Evolutionary conservation across 441 rosid species (phyloP), one percentile per base, ranked within the genome.

Genomic region (Bruguiera hainesii): DNA sequence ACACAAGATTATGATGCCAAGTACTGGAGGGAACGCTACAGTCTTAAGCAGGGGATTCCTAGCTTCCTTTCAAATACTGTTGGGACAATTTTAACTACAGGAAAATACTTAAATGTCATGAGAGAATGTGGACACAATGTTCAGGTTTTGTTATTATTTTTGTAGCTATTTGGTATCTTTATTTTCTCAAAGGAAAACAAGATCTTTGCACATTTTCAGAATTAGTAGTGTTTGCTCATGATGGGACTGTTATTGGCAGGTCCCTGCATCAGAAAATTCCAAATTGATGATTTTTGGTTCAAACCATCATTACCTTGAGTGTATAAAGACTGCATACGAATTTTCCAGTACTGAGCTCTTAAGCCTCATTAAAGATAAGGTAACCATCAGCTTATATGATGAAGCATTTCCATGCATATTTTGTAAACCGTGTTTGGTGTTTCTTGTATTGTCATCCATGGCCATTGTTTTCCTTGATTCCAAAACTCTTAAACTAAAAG

Each of bases 61-160:
- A 85, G 95, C 84, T 95, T 92, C 87, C 96, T 92, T 79, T 87
- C 93, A 74, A 95, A 90, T 75, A 87, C 86, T 77, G 89, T 97
- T 39, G 90, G 90, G 79, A 92, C 87, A 68, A 87, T 92, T 87
- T 84, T 95, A 82, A 95, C 98, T 28, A 89, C 98, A 11, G 96
- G 99, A 69, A 95, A 90, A 72, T 95, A 89, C 85, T 78, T 95
- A 52, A 95, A 95, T 81, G 97, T 94, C 79, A 91, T 92, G 98
- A 85, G 99, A 81, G 98, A 95, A 82, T 95, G 99, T 77, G 97
- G 98, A 60, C 91, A 95, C 80, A 86, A 79, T 77, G 96, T 90
- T 80, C 98, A 92, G 95, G 99, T 90, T 78, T 66, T 65, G 23
- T 62, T 71, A 60, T 56, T 20, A 8, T 21, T 61, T 70, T 55